These are phyloP conservation scores for Peziza echinospora DNA, from an alignment of 495 filamentous ascomycete genomes.

Conservation along the genomic window DNA sequence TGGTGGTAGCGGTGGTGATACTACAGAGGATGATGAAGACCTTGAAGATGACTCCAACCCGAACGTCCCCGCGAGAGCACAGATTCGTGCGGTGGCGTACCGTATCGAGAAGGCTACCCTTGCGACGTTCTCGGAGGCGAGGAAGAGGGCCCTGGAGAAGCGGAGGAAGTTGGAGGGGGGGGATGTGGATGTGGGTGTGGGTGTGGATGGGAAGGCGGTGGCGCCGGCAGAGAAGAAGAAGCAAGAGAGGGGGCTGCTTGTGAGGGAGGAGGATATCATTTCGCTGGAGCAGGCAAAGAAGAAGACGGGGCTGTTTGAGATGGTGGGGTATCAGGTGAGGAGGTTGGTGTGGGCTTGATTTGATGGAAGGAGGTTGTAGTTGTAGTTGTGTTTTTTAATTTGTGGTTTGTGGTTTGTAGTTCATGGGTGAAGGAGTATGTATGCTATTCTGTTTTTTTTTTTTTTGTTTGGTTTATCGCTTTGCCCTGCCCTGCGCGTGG, in stretches of 20 bases:
- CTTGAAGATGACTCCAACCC: conserved; percentile 11
- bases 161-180: conserved; percentile 6
- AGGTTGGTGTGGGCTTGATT: conserved; percentile 70
- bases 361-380: conserved; percentile 18
- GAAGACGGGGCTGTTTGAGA: conserved; percentile 68
- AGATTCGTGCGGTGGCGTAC: background rate
- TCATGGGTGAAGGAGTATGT: conserved; percentile 42
- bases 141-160: conserved; percentile 6
- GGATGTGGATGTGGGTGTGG: conserved; percentile 6
- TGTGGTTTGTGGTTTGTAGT: conserved; percentile 43
- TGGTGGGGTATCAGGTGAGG: conserved; percentile 66
- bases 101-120: background rate
- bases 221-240: conserved; percentile 3
- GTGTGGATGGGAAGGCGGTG: background rate
- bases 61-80: conserved; percentile 11
- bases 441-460: conserved; percentile 19
- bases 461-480: background rate
- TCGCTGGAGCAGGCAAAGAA: conserved; percentile 63
- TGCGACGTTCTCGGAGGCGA: background rate
- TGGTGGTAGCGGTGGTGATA: background rate
- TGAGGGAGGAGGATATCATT: conserved; percentile 60
- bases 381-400: conserved; percentile 13
- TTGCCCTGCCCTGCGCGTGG: too few relatives aligned
- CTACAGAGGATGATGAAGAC: background rate
- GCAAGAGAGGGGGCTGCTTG: conserved; percentile 15